Evolutionary conservation across 345 rosid species (phyloP).

Genomic region (Bruguiera parviflora): DNA sequence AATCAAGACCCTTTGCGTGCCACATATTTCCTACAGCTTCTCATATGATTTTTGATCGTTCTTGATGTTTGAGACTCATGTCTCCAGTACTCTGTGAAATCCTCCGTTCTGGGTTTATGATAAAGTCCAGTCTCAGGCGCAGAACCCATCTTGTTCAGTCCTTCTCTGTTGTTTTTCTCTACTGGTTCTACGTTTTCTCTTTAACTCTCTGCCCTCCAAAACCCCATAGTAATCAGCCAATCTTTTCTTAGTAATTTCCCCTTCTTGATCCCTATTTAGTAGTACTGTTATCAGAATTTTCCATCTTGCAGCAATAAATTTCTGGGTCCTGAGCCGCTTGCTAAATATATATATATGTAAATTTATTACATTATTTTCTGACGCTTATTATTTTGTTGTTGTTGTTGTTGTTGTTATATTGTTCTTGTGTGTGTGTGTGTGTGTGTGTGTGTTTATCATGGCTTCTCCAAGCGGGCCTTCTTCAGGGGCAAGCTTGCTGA

Average conservation of each 20-base stretch:
- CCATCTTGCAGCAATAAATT: neutral
- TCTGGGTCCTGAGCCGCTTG: slow-evolving; percentile 6
- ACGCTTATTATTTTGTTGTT: neutral
- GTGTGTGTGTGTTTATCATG: neutral
- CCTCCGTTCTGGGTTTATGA: slow-evolving; percentile 24
- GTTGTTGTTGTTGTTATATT: too few relatives aligned
- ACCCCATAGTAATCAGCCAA: neutral
- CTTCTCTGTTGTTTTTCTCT: slow-evolving; percentile 27
- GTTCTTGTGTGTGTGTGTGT: neutral
- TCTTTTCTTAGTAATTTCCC: neutral
- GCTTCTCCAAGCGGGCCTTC: slow-evolving; percentile 20
- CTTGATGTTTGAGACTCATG: slow-evolving; percentile 23
- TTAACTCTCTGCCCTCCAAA: slow-evolving; percentile 1
- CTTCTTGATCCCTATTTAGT: too few relatives aligned
- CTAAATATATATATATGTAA: neutral
- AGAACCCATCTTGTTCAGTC: slow-evolving; percentile 31
- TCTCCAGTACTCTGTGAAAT: slow-evolving; percentile 26
- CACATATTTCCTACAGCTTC: neutral
- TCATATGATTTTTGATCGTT: neutral
- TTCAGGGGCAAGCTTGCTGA: slow-evolving; percentile 5
- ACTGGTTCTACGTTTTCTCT: slow-evolving; percentile 29
- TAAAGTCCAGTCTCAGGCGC: slow-evolving; percentile 27
- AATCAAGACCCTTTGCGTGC: too few relatives aligned
- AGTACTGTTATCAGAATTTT: neutral
- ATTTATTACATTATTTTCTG: too few relatives aligned